phyloP scores from a whole-genome alignment of 2,329 filamentous ascomycete genomes.

The Neonectria neomacrospora region DNA sequence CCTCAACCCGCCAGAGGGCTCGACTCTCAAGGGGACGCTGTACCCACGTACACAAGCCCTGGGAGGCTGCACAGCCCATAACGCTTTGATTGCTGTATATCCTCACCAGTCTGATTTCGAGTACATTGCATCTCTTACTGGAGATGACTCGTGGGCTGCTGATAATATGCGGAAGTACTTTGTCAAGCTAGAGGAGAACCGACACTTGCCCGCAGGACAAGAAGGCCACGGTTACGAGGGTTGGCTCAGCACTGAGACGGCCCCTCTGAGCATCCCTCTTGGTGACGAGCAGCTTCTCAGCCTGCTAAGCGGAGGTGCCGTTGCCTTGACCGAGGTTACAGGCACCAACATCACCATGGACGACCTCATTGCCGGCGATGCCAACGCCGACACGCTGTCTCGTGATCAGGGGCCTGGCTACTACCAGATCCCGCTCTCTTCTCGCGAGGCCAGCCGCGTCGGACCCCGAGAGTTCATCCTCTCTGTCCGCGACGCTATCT shows the following conservation, averaged over 20 bases:
- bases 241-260: constrained; percentile 64
- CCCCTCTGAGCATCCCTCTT: constrained; percentile 62
- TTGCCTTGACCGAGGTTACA: constrained; percentile 46
- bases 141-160: constrained; percentile 65
- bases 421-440: constrained; percentile 58
- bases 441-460: constrained; percentile 54
- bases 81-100: constrained; percentile 68
- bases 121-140: constrained; percentile 63
- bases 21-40: constrained; percentile 56
- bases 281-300: constrained; percentile 65
- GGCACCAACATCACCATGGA: constrained; percentile 44
- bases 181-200: constrained; percentile 62
- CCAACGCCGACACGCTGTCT: constrained; percentile 57
- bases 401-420: constrained; percentile 60
- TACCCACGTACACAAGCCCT: constrained; percentile 61
- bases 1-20: constrained; percentile 52
- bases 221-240: constrained; percentile 67
- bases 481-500: constrained; percentile 42
- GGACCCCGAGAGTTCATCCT: constrained; percentile 62
- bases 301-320: constrained; percentile 38
- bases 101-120: constrained; percentile 70
- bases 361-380: constrained; percentile 58
- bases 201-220: constrained; percentile 57
- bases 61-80: constrained; percentile 67
- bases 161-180: constrained; percentile 69